These are phyloP conservation scores for Zizania palustris DNA, from an alignment of 202 grass and related monocot species.

Conservation along the genomic window DNA sequence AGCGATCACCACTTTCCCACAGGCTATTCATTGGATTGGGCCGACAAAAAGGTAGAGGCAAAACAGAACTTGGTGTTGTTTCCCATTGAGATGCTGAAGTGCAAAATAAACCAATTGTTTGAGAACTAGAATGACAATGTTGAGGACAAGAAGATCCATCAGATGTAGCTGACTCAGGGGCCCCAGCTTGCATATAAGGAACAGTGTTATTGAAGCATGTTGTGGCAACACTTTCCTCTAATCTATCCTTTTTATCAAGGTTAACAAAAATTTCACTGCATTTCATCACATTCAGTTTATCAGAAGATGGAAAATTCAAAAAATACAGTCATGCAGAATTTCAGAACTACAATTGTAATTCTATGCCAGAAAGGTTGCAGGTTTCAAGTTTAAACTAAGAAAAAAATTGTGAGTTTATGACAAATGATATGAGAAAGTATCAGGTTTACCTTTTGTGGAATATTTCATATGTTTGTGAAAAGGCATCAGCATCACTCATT, in stretches of 20 bases:
- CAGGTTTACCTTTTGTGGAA: constrained; percentile 51
- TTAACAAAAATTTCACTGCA: constrained; percentile 49
- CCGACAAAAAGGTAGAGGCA: constrained; percentile 37
- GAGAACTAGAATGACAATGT: constrained; percentile 51
- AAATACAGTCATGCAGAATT: constrained; percentile 28
- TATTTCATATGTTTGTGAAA: constrained; percentile 54
- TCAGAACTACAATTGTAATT: constrained; percentile 15
- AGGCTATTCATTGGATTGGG: constrained; percentile 27
- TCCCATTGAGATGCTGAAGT: constrained; percentile 42
- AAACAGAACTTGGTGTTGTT: constrained; percentile 36
- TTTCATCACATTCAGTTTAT: constrained; percentile 40
- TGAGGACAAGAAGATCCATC: constrained; percentile 50
- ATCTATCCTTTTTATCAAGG: constrained; percentile 34
- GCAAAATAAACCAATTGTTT: constrained; percentile 49
- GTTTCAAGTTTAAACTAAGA: constrained; percentile 14
- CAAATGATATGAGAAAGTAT: constrained; percentile 19
- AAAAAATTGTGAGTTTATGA: constrained; percentile 8
- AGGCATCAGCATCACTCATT: constrained; percentile 46
- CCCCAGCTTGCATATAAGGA: constrained; percentile 33
- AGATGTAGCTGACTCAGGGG: constrained; percentile 42
- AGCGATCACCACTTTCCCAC: neutral
- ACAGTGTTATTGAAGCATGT: constrained; percentile 39
- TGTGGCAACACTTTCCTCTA: constrained; percentile 42
- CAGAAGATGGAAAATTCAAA: constrained; percentile 17
- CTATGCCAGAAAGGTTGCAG: neutral